Evolutionary conservation across 257 asterid species (phyloP).

Genomic region (Verbascum thapsus): DNA sequence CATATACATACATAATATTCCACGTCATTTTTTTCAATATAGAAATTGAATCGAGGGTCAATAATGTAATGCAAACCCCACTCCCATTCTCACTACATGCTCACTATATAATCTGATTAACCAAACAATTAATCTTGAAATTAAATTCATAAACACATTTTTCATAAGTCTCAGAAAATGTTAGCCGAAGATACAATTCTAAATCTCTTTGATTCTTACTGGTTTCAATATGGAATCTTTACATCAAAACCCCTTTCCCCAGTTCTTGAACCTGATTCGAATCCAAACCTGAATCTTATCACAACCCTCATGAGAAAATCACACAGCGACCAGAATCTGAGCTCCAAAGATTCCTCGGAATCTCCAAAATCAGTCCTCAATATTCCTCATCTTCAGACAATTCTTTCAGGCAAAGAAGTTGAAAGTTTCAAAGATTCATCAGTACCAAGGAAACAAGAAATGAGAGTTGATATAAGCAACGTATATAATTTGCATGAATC

Average conservation of each 20-base stretch:
- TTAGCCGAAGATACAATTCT: slow-evolving; percentile 38
- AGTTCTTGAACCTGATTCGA: no score
- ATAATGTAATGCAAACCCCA: slow-evolving; percentile 9
- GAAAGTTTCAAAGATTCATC: no score
- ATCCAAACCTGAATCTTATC: slow-evolving; percentile 42
- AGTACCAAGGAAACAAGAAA: no score
- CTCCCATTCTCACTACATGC: neutral
- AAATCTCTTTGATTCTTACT: slow-evolving; percentile 42
- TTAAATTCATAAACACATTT: neutral
- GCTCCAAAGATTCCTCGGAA: no score
- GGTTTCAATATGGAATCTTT: slow-evolving; percentile 44
- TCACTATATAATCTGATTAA: slow-evolving; percentile 22
- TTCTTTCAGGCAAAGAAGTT: slow-evolving; percentile 66
- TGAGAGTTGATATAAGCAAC: no score
- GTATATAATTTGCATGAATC: no score
- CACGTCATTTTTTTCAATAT: slow-evolving; percentile 17
- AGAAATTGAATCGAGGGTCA: no score
- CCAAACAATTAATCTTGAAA: no score
- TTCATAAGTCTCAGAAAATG: no score
- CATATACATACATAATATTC: no score
- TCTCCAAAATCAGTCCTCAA: no score
- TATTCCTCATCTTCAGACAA: slow-evolving; percentile 48
- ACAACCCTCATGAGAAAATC: slow-evolving; percentile 51
- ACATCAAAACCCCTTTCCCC: slow-evolving; percentile 12
- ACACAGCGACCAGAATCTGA: slow-evolving; percentile 50